A percentile compares a stretch with the other conserved stretches of the same genome.
Evolutionary conservation across 345 rosid genomes (phyloP).

Genomic region (Noccaea caerulescens): DNA sequence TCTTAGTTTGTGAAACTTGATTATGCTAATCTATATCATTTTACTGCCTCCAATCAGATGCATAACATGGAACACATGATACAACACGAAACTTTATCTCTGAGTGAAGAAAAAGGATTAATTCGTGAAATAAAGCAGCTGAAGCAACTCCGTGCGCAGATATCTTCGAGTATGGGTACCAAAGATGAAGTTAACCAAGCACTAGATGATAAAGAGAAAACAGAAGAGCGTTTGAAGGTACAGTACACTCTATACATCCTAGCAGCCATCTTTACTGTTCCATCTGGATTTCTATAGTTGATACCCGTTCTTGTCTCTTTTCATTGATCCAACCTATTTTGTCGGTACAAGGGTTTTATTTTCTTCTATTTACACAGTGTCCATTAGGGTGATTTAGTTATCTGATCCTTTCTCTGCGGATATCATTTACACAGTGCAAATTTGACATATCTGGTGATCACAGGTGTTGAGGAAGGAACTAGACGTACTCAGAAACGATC

Average conservation of each 20-base stretch:
- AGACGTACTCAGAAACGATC: slow-evolving; percentile 58
- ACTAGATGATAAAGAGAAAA: slow-evolving; percentile 62
- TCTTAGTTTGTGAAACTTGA: slow-evolving; percentile 14
- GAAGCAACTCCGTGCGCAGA: slow-evolving; percentile 63
- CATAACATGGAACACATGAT: slow-evolving; percentile 67
- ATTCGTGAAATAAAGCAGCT: slow-evolving; percentile 73
- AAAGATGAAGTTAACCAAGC: slow-evolving; percentile 67
- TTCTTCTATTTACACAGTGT: slow-evolving; percentile 16
- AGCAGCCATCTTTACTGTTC: slow-evolving; percentile 12
- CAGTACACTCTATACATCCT: slow-evolving; percentile 9
- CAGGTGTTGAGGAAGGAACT: slow-evolving; percentile 77
- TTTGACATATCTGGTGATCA: slow-evolving; percentile 30
- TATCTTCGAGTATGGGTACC: slow-evolving; percentile 58
- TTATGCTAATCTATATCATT: slow-evolving; percentile 34
- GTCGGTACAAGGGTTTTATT: slow-evolving; percentile 14
- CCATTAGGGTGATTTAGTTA: slow-evolving; percentile 8
- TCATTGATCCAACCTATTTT: slow-evolving; percentile 21
- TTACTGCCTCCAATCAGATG: slow-evolving; percentile 54
- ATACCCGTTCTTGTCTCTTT: slow-evolving; percentile 6
- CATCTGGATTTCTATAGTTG: slow-evolving; percentile 30
- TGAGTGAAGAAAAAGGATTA: slow-evolving; percentile 75
- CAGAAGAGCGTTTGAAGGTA: slow-evolving; percentile 79
- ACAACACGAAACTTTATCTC: slow-evolving; percentile 68
- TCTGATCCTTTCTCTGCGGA: slow-evolving; percentile 11
- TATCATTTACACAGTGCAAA: slow-evolving; percentile 16